These are phyloP conservation scores for Microcyclospora pomicola DNA, from an alignment of 2,329 filamentous ascomycete genomes.

Conservation along the genomic window DNA sequence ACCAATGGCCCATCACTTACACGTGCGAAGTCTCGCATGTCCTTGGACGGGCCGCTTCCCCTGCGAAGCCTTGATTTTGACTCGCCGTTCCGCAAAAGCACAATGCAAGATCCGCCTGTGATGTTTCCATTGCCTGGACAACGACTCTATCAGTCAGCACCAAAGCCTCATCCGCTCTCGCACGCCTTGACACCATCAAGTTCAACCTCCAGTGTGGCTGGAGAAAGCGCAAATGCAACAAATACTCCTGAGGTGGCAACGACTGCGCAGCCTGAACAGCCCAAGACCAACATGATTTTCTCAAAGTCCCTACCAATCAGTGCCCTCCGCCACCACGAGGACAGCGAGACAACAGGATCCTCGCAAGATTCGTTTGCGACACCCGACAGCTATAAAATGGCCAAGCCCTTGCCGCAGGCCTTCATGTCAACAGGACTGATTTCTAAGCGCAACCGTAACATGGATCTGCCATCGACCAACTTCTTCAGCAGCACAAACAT, in stretches of 20 bases:
- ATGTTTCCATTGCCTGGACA: slow-evolving; percentile 21
- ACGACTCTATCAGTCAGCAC: slow-evolving; percentile 23
- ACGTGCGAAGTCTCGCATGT: slow-evolving; percentile 48
- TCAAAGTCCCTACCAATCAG: slow-evolving; percentile 64
- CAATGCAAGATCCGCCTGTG: slow-evolving; percentile 50
- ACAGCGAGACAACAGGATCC: not conserved
- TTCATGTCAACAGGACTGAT: slow-evolving; percentile 92
- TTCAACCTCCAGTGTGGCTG: slow-evolving; percentile 61
- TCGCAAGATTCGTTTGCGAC: slow-evolving; percentile 51
- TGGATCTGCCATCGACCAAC: slow-evolving; percentile 48
- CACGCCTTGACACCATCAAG: slow-evolving; percentile 77
- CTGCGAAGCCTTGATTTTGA: slow-evolving; percentile 50
- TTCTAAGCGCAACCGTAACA: slow-evolving; percentile 76
- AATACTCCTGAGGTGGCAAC: too few species aligned
- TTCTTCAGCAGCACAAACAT: slow-evolving; percentile 49
- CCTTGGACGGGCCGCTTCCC: slow-evolving; percentile 63
- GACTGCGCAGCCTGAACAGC: slow-evolving; percentile 29
- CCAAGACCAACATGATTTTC: slow-evolving; percentile 44
- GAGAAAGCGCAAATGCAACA: slow-evolving; percentile 23
- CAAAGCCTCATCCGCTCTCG: slow-evolving; percentile 65
- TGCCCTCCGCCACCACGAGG: slow-evolving; percentile 36
- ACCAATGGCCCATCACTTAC: slow-evolving; percentile 15
- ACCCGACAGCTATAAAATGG: slow-evolving; percentile 61
- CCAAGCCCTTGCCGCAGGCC: slow-evolving; percentile 63
- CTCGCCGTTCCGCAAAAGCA: slow-evolving; percentile 42